Percentiles rank a stretch among this genome's conserved stretches.
Conservation (phyloP, 2,329 filamentous ascomycete species). For the Aspergillus sp. region DNA sequence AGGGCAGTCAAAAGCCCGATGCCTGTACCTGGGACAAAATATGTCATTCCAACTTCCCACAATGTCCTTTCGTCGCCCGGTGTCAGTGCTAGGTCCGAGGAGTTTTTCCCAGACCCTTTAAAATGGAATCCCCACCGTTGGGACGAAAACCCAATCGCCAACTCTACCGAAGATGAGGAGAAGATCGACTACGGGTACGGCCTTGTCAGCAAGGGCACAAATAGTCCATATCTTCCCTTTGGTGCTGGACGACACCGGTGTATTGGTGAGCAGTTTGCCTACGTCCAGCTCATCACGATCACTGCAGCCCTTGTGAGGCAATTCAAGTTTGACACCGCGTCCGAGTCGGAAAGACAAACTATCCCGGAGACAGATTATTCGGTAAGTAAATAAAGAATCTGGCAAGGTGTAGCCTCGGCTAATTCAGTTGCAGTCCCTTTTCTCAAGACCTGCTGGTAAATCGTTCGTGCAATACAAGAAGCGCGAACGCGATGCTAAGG, state of each 20-base stretch:
- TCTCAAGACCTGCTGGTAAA: conserved; percentile 70
- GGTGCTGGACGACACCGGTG: conserved; percentile 90
- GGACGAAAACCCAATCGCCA: conserved; percentile 59
- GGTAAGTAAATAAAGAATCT: conserved; percentile 30
- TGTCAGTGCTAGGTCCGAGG: conserved; percentile 68
- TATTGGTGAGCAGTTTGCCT: conserved; percentile 96
- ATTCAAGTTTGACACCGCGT: conserved; percentile 72
- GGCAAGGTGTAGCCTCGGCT: background rate
- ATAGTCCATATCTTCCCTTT: conserved; percentile 89
- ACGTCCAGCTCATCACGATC: conserved; percentile 86
- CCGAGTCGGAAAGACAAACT: conserved; percentile 16
- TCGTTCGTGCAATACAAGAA: conserved; percentile 73
- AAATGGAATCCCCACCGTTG: conserved; percentile 91
- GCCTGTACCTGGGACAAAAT: conserved; percentile 77
- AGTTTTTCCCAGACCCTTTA: conserved; percentile 79
- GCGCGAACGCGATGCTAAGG: conserved; percentile 28
- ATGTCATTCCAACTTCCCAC: conserved; percentile 76
- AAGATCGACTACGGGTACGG: conserved; percentile 94
- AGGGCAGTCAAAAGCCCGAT: conserved; percentile 88
- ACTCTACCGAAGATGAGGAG: conserved; percentile 58
- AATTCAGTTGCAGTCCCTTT: conserved; percentile 52
- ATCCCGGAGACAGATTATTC: conserved; percentile 58
- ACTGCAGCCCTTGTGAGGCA: conserved; percentile 71
- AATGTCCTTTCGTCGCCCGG: conserved; percentile 82
- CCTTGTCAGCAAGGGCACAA: conserved; percentile 84